Evolutionary conservation across 2,329 filamentous ascomycete species (phyloP).

Genomic region (Mycosphaerelloides madeirae): DNA sequence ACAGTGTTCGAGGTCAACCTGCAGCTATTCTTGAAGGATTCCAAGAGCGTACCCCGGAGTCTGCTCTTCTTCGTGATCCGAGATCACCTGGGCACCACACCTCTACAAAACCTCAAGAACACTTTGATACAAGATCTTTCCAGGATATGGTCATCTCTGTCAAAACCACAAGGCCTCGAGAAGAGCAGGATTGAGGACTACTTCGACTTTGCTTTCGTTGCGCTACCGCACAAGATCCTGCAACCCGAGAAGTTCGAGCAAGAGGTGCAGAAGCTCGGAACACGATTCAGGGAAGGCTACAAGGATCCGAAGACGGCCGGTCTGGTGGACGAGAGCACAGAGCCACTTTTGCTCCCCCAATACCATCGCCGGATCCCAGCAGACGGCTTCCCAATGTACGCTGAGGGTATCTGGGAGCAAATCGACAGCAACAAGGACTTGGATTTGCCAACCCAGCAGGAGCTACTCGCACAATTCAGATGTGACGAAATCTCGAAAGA

Average conservation of each 20-base stretch:
- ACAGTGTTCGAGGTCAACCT: slow-evolving; percentile 98
- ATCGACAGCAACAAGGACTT: slow-evolving; percentile 99
- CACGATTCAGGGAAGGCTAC: slow-evolving; percentile 76
- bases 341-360: slow-evolving; percentile 82
- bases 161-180: slow-evolving; percentile 85
- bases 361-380: slow-evolving; percentile 95
- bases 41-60: slow-evolving; percentile 82
- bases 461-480: slow-evolving; percentile 91
- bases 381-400: slow-evolving; percentile 93
- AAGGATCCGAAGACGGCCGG: slow-evolving; percentile 61
- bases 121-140: slow-evolving; percentile 86
- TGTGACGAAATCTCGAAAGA: slow-evolving; percentile 95
- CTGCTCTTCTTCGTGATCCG: slow-evolving; percentile 98
- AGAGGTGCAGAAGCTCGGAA: slow-evolving; percentile 74
- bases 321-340: slow-evolving; percentile 64
- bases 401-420: slow-evolving; percentile 93
- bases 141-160: slow-evolving; percentile 87
- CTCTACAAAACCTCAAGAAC: slow-evolving; percentile 80
- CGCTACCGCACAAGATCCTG: slow-evolving; percentile 92
- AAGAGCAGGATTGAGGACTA: slow-evolving; percentile 90
- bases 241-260: slow-evolving; percentile 85
- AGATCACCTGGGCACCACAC: slow-evolving; percentile 89
- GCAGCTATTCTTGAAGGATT: slow-evolving; percentile 93
- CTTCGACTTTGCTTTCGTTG: slow-evolving; percentile 96
- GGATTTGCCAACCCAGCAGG: slow-evolving; percentile 93